Evolutionary conservation across 257 asterid species (phyloP), one percentile per base, ranked within the genome.

Genomic region (Plantago elongata): DNA sequence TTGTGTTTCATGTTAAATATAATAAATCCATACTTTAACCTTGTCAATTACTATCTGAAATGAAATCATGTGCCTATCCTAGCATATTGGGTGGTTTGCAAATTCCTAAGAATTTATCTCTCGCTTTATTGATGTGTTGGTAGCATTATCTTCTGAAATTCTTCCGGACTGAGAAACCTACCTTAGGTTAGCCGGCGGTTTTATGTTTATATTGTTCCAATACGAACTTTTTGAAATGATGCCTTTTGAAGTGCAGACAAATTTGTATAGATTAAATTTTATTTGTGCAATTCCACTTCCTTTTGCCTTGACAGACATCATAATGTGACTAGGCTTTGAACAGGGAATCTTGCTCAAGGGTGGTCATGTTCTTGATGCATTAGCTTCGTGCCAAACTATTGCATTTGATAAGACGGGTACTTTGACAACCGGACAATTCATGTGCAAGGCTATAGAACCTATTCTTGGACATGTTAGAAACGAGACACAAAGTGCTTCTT

Each of bases 371-470:
- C 75, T 93, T 48, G 99, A 93, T 82, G 97, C 97, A 18, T 80
- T 93, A 69, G 96, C 99, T 65, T 87, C 99, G 45, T 93, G 96
- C 76, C 92, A 79, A 60, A 84, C 83, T 57, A 88, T 93, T 73
- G 99, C 97, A 61, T 93, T 93, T 75, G 99, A 93, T 76, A 93
- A 93, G 85, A 93, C 99, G 17, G 99, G 99, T 66, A 93, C 99
- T 37, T 74, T 93, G 77, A 93, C 99, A 3, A 93, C 97, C 60
- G 99, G 99, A 56, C 94, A 93, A 69, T 93, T 93, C 80, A 77
- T 79, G 73, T 93, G 99, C 78, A 93, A 87, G 85, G 99, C 99
- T 62, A 93, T 93, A 72, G 99, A 93, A 78, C 99, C 99, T 49
- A 93, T 93, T 72, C 68, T 61, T 48, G 66, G 71, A 34, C 40